Percentiles rank a stretch among this genome's conserved stretches.
phyloP scores from a whole-genome alignment of 768 basidiomycete genomes.

The Daedalea quercina region DNA sequence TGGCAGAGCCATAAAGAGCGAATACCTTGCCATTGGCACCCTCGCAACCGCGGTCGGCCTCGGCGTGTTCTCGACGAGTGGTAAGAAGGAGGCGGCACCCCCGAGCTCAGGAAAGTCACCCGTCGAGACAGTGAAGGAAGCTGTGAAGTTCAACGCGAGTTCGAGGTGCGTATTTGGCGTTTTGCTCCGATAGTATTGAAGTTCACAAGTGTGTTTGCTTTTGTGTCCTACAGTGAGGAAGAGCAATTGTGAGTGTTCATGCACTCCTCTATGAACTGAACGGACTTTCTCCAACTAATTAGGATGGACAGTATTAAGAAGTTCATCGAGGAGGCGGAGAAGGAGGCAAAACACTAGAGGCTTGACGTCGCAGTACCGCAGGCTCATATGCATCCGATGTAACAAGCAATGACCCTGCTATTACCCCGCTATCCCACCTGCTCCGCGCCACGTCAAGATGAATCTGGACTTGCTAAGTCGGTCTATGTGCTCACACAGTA shows the following conservation, averaged over 20 bases:
- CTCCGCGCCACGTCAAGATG: too few relatives aligned
- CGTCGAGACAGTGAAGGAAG: constrained; percentile 50
- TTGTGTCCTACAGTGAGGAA: constrained; percentile 52
- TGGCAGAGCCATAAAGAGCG: constrained; percentile 76
- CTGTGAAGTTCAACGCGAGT: constrained; percentile 56
- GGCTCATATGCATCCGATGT: background rate
- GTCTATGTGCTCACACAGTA: too few relatives aligned
- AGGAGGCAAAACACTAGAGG: constrained; percentile 52
- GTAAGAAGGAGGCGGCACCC: constrained; percentile 44
- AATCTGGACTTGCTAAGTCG: too few relatives aligned
- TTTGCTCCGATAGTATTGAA: background rate
- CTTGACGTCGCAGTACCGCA: background rate
- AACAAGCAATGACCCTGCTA: background rate
- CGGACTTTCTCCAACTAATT: constrained; percentile 33
- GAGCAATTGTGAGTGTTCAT: constrained; percentile 66
- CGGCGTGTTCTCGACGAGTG: constrained; percentile 45
- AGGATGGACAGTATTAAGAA: constrained; percentile 68
- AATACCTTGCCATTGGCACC: constrained; percentile 70
- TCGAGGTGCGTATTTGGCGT: constrained; percentile 50
- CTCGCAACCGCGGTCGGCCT: constrained; percentile 51
- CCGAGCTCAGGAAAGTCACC: constrained; percentile 25
- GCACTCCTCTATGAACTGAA: constrained; percentile 9
- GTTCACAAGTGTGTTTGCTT: background rate
- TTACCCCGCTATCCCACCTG: too few relatives aligned
- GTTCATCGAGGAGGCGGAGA: constrained; percentile 80